These are phyloP conservation scores for Boletellus emodensis DNA, from an alignment of 768 basidiomycete genomes.

Conservation along the genomic window DNA sequence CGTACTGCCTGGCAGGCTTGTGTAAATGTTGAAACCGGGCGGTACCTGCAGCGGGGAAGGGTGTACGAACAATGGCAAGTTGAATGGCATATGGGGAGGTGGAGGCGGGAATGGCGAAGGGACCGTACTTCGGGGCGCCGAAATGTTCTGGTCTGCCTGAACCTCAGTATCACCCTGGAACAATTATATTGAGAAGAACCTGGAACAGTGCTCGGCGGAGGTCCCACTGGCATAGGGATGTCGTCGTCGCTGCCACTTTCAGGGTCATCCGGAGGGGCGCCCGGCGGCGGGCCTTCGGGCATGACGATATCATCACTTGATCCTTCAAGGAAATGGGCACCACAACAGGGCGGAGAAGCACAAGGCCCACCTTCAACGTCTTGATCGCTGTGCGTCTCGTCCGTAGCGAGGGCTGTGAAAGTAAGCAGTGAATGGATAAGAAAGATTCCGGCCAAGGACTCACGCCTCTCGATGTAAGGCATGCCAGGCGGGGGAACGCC, in stretches of 20 bases:
- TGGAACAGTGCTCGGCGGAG: constrained; percentile 44
- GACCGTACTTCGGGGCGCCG: background rate
- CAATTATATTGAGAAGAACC: constrained; percentile 12
- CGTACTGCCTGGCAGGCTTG: constrained; percentile 17
- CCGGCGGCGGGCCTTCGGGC: constrained; percentile 60
- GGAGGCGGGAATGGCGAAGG: constrained; percentile 22
- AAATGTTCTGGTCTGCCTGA: constrained; percentile 9
- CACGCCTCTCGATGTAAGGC: constrained; percentile 90
- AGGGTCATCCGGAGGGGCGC: constrained; percentile 33
- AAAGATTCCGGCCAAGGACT: constrained; percentile 28
- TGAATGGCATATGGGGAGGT: constrained; percentile 12
- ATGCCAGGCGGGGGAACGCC: constrained; percentile 94
- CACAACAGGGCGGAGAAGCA: background rate
- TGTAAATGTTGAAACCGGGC: constrained; percentile 11
- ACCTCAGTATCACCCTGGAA: background rate
- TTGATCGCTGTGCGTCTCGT: constrained; percentile 61
- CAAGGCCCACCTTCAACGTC: constrained; percentile 44
- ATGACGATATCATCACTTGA: constrained; percentile 61
- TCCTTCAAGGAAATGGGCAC: constrained; percentile 6
- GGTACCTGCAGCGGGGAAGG: constrained; percentile 15
- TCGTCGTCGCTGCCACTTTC: constrained; percentile 69
- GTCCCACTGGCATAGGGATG: constrained; percentile 85
- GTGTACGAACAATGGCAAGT: constrained; percentile 16
- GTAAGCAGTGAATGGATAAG: background rate
- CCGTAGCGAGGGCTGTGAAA: constrained; percentile 51